Conservation (phyloP, 2,329 filamentous ascomycete species). For the Rugonectria rugulosa region DNA sequence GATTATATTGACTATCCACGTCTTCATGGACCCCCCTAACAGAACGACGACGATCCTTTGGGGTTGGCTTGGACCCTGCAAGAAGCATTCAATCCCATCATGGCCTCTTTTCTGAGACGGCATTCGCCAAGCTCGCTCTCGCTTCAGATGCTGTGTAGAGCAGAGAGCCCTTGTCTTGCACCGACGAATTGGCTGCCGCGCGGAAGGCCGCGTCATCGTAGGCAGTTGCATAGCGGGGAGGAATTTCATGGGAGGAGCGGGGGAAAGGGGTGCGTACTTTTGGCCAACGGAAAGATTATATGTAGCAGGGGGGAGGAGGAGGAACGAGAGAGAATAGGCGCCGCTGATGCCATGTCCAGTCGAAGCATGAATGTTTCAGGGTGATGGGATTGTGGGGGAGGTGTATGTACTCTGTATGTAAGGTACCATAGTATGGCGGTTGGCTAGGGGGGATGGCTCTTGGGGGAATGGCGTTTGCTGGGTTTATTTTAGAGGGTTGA, state of each 20-base stretch:
- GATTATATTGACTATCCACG: too few species aligned
- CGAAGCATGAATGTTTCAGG: constrained; percentile 1
- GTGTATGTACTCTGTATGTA: too few species aligned
- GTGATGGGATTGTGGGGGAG: not conserved
- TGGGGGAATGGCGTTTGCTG: not conserved
- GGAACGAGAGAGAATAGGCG: not conserved
- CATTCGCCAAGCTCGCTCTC: not conserved
- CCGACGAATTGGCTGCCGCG: constrained; percentile 21
- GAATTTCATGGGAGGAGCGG: not conserved
- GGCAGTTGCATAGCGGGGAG: constrained; percentile 27
- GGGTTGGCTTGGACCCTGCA: not conserved
- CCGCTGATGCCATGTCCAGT: not conserved
- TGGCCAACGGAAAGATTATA: not conserved
- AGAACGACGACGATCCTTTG: not conserved
- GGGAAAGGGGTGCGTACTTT: not conserved
- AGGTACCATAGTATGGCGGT: too few species aligned
- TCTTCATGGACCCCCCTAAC: too few species aligned
- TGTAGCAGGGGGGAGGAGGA: not conserved
- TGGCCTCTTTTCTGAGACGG: not conserved
- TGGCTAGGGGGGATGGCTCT: not conserved
- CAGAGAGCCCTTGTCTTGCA: constrained; percentile 9
- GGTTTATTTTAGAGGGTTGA: not conserved
- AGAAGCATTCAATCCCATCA: not conserved
- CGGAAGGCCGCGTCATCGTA: constrained; percentile 36
- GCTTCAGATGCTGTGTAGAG: not conserved